Evolutionary conservation across 345 rosid genomes (phyloP).

Genomic region (Eutrema heterophyllum): DNA sequence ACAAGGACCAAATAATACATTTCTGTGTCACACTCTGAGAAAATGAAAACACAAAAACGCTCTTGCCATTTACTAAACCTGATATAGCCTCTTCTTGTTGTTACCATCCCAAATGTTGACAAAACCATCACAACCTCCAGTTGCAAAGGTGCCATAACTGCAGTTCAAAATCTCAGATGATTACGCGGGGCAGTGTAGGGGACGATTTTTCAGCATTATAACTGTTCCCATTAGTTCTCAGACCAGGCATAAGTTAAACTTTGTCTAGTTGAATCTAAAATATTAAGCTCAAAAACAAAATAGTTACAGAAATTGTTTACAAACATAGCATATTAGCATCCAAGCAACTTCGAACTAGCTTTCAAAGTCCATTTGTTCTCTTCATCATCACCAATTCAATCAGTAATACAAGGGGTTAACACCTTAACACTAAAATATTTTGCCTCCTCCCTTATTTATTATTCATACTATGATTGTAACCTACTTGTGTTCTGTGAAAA

Average conservation of each 20-base stretch:
- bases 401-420: neutral
- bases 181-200: neutral
- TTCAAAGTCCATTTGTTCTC: neutral
- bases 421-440: neutral
- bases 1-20: neutral
- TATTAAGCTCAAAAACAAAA: neutral
- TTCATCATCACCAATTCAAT: neutral
- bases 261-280: neutral
- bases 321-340: neutral
- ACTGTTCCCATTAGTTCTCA: neutral
- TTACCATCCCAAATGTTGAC: slow-evolving; percentile 97
- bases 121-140: slow-evolving; percentile 98
- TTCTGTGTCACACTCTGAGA: neutral
- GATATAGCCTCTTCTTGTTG: slow-evolving; percentile 98
- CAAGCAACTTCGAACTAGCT: neutral
- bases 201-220: neutral
- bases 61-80: slow-evolving; percentile 43
- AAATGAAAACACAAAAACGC: neutral
- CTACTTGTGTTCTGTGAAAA: neutral
- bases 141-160: slow-evolving; percentile 98
- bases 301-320: neutral
- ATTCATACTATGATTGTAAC: neutral
- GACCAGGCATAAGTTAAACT: neutral
- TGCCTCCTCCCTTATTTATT: neutral
- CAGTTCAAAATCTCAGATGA: slow-evolving; percentile 21